Percentiles rank a stretch among this genome's conserved stretches.
phyloP scores from a whole-genome alignment of 257 asterid genomes.

The Rubia yunnanensis region DNA sequence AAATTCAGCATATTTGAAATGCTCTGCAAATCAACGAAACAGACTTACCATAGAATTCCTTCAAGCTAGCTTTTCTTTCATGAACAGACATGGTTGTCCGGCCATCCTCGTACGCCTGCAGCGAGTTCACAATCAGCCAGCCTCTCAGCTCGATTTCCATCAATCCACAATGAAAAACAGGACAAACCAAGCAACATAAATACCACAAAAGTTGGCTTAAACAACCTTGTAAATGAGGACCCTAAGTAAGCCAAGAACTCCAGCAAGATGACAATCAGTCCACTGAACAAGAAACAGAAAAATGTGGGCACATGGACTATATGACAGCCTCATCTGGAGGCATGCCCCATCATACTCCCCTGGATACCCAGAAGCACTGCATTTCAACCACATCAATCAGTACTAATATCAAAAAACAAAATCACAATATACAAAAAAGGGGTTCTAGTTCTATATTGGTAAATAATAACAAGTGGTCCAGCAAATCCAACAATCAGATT shows the following conservation, averaged over 20 bases:
- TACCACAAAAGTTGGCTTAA: neutral
- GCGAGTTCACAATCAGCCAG: constrained; percentile 12
- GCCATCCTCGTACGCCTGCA: constrained; percentile 83
- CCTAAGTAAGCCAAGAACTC: constrained; percentile 78
- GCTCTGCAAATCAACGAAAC: neutral
- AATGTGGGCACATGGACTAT: constrained; percentile 80
- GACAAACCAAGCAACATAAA: neutral
- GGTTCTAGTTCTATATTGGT: neutral
- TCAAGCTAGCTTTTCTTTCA: constrained; percentile 73
- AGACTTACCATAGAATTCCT: constrained; percentile 78
- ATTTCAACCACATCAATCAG: constrained; percentile 16
- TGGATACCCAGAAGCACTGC: constrained; percentile 83
- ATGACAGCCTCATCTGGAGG: constrained; percentile 94
- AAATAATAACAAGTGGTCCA: constrained; percentile 3
- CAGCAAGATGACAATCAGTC: constrained; percentile 88
- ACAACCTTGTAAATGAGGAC: constrained; percentile 71
- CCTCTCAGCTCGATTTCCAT: constrained; percentile 8
- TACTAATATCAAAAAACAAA: neutral
- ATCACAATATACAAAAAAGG: neutral
- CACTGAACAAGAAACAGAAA: constrained; percentile 84
- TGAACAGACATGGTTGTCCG: constrained; percentile 65
- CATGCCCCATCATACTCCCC: constrained; percentile 65
- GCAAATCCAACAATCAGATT: constrained; percentile 1
- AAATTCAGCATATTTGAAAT: neutral
- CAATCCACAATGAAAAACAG: neutral